Percentiles rank a stretch among this genome's conserved stretches.
Conservation (phyloP, 2,329 filamentous ascomycete genomes). For the Fusarium hostae region DNA sequence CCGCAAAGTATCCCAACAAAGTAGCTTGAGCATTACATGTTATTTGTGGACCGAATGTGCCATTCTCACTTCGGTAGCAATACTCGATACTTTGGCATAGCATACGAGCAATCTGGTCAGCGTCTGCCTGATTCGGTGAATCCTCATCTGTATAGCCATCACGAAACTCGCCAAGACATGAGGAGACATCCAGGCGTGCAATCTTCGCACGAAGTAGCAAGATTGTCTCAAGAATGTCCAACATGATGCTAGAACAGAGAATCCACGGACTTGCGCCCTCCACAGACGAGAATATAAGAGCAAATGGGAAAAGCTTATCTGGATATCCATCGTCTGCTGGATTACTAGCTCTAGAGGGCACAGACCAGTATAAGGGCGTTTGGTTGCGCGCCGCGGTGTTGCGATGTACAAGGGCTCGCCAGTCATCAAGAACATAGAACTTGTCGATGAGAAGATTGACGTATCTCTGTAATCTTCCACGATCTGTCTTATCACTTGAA, state of each 20-base stretch:
- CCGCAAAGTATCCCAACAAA: neutral
- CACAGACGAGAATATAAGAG: neutral
- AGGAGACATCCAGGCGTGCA: fast-evolving
- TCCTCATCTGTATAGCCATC: fast-evolving
- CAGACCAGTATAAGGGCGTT: neutral
- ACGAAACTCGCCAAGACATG: fast-evolving
- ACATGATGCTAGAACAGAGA: neutral
- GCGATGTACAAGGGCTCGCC: neutral
- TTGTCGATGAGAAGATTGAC: neutral
- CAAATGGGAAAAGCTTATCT: constrained; percentile 7
- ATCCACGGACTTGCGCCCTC: neutral
- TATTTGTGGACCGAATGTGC: constrained; percentile 12
- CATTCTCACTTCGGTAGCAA: constrained; percentile 12
- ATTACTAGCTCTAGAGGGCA: neutral
- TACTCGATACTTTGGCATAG: constrained; percentile 11
- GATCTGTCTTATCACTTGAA: fast-evolving
- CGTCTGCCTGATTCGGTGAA: neutral
- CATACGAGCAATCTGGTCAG: neutral
- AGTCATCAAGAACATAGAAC: neutral
- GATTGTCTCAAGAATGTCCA: neutral
- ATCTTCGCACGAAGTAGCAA: neutral
- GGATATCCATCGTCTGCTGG: neutral
- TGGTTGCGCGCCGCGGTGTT: fast-evolving
- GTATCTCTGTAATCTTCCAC: fast-evolving
- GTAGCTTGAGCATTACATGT: constrained; percentile 9